Percentiles rank a stretch among this genome's conserved stretches.
phyloP scores from a whole-genome alignment of 345 rosid species.

The Eucalyptus cloeziana region DNA sequence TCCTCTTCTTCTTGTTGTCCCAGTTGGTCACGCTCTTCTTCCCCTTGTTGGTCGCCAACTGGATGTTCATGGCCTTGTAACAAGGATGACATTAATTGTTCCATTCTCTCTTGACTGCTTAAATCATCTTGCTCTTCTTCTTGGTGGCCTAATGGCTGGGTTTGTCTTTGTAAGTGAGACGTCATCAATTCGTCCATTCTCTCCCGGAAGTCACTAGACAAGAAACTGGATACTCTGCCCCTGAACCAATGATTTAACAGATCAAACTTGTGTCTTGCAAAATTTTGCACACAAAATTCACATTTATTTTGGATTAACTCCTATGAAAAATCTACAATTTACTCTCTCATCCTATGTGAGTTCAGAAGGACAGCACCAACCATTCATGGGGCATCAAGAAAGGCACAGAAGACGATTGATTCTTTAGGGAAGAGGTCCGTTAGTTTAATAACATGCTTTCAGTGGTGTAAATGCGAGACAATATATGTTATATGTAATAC shows the following conservation, averaged over 20 bases:
- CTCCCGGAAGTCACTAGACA: slow-evolving; percentile 54
- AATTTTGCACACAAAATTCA: background rate
- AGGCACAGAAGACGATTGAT: background rate
- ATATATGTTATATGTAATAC: background rate
- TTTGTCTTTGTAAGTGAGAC: slow-evolving; percentile 28
- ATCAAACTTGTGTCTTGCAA: background rate
- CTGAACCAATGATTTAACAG: slow-evolving; percentile 17
- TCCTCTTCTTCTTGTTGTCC: background rate
- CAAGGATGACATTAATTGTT: background rate
- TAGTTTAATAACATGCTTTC: background rate
- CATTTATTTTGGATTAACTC: background rate
- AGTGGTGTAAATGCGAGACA: background rate
- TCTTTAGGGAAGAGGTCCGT: background rate
- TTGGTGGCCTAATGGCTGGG: background rate
- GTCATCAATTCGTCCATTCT: slow-evolving; percentile 60
- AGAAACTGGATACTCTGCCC: slow-evolving; percentile 63
- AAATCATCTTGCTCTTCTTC: slow-evolving; percentile 2
- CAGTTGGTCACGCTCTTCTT: background rate
- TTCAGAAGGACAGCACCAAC: background rate
- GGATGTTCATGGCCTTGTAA: background rate
- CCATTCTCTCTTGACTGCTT: background rate
- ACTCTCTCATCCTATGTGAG: background rate
- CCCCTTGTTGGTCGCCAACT: background rate
- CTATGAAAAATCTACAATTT: background rate
- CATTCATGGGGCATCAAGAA: background rate